A percentile compares a stretch with the other conserved stretches of the same genome.
Evolutionary conservation across 2,329 filamentous ascomycete genomes (phyloP).

Genomic region (Colletotrichum melonis): DNA sequence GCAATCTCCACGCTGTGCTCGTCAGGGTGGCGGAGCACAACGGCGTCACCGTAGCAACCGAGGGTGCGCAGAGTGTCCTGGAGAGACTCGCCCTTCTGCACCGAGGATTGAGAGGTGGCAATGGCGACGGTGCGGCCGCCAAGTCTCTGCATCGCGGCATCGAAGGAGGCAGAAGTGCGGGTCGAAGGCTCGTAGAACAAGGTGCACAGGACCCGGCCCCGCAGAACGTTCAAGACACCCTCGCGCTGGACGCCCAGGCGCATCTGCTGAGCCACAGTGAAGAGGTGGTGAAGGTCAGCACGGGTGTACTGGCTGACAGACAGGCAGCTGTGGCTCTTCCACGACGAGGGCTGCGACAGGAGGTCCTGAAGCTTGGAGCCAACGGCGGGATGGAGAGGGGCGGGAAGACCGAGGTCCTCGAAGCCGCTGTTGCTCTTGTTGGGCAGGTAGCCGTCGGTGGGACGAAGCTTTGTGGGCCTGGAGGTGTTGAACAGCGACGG

Average conservation of each 20-base stretch:
- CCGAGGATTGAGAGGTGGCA: conserved; percentile 85
- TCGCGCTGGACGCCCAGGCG: conserved; percentile 92
- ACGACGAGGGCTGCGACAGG: conserved; percentile 79
- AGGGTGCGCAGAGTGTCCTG: conserved; percentile 95
- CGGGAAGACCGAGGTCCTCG: conserved; percentile 59
- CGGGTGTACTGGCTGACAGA: conserved; percentile 93
- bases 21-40: conserved; percentile 94
- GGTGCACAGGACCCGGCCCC: conserved; percentile 86
- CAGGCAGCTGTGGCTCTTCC: conserved; percentile 90
- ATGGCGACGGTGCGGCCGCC: conserved; percentile 88
- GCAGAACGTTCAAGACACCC: conserved; percentile 87
- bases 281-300: conserved; percentile 89
- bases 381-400: conserved; percentile 61
- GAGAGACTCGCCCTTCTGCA: conserved; percentile 92
- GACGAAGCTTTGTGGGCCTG: conserved; percentile 46
- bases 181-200: conserved; percentile 99
- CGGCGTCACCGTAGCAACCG: conserved; percentile 92
- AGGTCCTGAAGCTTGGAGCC: conserved; percentile 76
- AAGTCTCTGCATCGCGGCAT: conserved; percentile 97
- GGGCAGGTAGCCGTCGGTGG: conserved; percentile 29
- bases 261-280: conserved; percentile 98
- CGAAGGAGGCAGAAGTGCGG: conserved; percentile 93
- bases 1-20: conserved; percentile 84
- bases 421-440: conserved; percentile 34
- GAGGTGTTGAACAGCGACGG: conserved; percentile 44